Conservation (phyloP, 306 rosid species). For the Inga oerstediana region DNA sequence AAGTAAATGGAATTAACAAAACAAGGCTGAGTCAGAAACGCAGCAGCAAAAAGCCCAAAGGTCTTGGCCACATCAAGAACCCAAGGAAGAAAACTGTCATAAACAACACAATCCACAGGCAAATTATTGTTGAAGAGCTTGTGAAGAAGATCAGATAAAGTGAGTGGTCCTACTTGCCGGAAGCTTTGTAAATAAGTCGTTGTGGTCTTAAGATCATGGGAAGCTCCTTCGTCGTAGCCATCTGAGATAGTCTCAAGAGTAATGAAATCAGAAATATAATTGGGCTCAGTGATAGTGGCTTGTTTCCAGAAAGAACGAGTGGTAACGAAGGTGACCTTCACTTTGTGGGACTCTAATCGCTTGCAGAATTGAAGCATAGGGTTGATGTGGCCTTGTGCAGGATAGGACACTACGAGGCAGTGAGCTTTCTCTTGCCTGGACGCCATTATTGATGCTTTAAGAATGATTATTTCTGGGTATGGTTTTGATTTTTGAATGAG, state of each 20-base stretch:
- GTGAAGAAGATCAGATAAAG: background rate
- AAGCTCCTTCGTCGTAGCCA: background rate
- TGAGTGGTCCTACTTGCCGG: background rate
- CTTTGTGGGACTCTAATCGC: background rate
- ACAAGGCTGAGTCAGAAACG: background rate
- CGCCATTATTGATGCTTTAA: background rate
- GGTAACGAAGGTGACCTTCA: background rate
- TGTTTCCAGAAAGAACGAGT: background rate
- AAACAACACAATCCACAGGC: background rate
- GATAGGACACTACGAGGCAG: background rate
- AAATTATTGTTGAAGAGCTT: background rate
- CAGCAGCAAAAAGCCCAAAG: background rate
- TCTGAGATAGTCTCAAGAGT: background rate
- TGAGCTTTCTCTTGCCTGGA: constrained; percentile 2
- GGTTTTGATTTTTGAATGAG: background rate
- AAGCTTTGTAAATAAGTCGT: background rate
- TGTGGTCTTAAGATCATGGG: no score
- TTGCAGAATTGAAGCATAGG: constrained; percentile 8
- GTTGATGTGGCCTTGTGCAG: background rate
- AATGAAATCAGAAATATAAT: background rate
- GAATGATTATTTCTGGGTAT: background rate
- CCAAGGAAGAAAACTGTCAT: background rate
- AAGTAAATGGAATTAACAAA: background rate
- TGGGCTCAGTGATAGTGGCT: background rate
- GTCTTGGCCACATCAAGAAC: background rate